A percentile compares a stretch with the other conserved stretches of the same genome.
Evolutionary conservation across 768 basidiomycete species (phyloP).

Genomic region (Dioszegia crocea): DNA sequence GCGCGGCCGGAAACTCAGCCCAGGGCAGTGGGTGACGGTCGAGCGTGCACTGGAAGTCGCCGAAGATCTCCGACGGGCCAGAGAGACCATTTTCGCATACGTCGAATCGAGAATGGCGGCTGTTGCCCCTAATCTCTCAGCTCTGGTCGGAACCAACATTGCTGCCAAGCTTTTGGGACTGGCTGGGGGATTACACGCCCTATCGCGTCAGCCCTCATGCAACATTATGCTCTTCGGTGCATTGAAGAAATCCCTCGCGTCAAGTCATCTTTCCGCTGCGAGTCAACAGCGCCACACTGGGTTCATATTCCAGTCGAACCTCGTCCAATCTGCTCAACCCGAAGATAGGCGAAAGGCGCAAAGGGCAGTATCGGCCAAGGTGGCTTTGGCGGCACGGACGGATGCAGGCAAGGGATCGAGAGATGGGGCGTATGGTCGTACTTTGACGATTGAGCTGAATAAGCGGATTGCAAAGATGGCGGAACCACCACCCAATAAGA

Average conservation of each 20-base stretch:
- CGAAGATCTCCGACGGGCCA: conserved; percentile 77
- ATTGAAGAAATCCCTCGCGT: conserved; percentile 79
- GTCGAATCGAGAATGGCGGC: conserved; percentile 98
- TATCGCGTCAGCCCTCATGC: conserved; percentile 91
- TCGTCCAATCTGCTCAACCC: conserved; percentile 76
- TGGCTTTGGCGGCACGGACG: conserved; percentile 82
- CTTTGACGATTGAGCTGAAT: conserved; percentile 80
- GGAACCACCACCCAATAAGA: conserved; percentile 89
- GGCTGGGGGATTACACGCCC: conserved; percentile 82
- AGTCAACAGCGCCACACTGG: conserved; percentile 90
- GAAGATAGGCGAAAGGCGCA: conserved; percentile 91
- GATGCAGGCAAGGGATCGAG: conserved; percentile 79
- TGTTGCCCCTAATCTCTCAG: conserved; percentile 95
- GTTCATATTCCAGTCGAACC: conserved; percentile 90
- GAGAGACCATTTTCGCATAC: conserved; percentile 97
- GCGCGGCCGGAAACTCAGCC: conserved; percentile 66
- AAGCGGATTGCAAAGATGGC: conserved; percentile 85
- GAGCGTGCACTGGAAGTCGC: conserved; percentile 83
- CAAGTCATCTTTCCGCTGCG: conserved; percentile 72
- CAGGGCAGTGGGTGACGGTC: conserved; percentile 72
- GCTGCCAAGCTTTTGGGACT: conserved; percentile 97
- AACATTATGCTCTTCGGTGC: conserved; percentile 90
- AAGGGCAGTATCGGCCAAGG: conserved; percentile 88
- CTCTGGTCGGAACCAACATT: conserved; percentile 97
- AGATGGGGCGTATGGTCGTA: conserved; percentile 71